phyloP scores from a whole-genome alignment of 768 basidiomycete species.

The Hygrocybe coccinea region DNA sequence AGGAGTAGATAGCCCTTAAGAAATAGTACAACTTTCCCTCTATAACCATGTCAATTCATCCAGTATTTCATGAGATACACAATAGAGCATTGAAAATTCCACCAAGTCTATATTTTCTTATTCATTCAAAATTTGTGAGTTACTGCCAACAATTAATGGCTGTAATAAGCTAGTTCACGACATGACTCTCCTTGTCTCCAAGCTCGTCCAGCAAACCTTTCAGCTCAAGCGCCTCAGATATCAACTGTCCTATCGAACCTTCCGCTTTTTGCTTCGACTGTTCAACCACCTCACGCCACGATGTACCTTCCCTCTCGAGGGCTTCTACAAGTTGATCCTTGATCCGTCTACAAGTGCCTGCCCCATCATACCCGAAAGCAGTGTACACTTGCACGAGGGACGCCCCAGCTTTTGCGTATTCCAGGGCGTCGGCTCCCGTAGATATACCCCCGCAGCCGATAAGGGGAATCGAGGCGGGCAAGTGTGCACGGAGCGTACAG shows the following conservation, averaged over 20 bases:
- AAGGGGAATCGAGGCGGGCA: constrained; percentile 77
- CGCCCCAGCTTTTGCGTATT: constrained; percentile 86
- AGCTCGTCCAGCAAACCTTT: constrained; percentile 38
- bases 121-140: no score
- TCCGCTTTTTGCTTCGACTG: constrained; percentile 51
- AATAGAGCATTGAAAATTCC: no score
- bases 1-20: no score
- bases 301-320: constrained; percentile 62
- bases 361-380: constrained; percentile 84
- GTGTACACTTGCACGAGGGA: constrained; percentile 90
- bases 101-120: no score
- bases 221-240: constrained; percentile 45
- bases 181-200: constrained; percentile 34
- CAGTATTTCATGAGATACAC: no score
- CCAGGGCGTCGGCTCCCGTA: constrained; percentile 80
- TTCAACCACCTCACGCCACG: constrained; percentile 67
- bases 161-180: no score
- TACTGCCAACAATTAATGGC: no score
- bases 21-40: no score
- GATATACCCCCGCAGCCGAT: constrained; percentile 94
- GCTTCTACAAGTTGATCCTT: constrained; percentile 79
- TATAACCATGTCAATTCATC: no score
- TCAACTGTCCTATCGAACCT: constrained; percentile 35
- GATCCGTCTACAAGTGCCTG: constrained; percentile 77
- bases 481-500: constrained; percentile 63